These are phyloP conservation scores for Phyllosticta paracitricarpa DNA, from an alignment of 2,329 filamentous ascomycete genomes.

Conservation along the genomic window DNA sequence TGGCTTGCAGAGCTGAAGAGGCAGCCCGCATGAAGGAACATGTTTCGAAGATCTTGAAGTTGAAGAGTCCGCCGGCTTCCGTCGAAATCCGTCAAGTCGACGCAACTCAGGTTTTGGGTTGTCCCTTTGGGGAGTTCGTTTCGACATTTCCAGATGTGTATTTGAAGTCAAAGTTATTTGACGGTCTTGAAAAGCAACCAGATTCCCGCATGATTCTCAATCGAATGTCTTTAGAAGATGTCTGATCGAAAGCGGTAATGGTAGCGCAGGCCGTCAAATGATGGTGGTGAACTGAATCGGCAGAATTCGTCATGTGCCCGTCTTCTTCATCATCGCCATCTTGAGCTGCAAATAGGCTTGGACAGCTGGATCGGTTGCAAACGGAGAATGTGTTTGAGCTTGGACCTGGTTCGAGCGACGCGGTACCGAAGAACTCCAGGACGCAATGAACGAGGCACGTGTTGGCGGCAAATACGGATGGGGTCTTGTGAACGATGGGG, in stretches of 20 bases:
- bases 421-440: conserved; percentile 11
- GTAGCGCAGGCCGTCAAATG: background rate
- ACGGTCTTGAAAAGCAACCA: background rate
- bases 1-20: background rate
- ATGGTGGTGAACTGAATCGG: background rate
- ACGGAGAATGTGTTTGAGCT: background rate
- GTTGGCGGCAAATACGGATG: conserved; percentile 8
- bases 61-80: background rate
- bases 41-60: background rate
- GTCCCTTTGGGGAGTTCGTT: background rate
- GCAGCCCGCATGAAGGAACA: background rate
- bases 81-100: background rate
- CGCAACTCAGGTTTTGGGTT: background rate
- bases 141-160: background rate
- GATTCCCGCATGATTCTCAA: background rate
- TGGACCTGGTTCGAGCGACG: conserved; percentile 11
- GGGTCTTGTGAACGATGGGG: background rate
- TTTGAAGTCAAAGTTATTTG: background rate
- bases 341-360: conserved; percentile 10
- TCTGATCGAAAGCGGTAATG: background rate
- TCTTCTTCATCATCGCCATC: conserved; percentile 10
- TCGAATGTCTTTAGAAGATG: background rate
- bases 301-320: background rate
- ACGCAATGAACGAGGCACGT: conserved; percentile 10
- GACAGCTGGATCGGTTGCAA: conserved; percentile 7